These are phyloP conservation scores for Perkinsus marinus DNA, from an alignment of 169 alveolate genomes.

Conservation along the genomic window DNA sequence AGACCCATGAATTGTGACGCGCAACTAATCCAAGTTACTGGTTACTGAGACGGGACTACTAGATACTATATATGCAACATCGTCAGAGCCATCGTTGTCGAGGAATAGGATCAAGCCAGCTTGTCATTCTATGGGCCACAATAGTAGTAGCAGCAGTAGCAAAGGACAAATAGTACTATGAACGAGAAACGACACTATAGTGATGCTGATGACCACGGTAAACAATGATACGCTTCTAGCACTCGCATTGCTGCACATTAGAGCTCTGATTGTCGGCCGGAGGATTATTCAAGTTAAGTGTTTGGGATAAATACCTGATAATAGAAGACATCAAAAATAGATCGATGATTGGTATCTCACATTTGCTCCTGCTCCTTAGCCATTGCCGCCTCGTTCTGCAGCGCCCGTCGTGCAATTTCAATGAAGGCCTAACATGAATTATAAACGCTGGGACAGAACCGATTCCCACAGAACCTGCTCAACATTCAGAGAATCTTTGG, in stretches of 20 bases:
- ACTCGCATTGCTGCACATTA: neutral
- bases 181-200: neutral
- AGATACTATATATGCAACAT: neutral
- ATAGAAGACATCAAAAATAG: too few species aligned
- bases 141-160: neutral
- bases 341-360: too few species aligned
- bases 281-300: neutral
- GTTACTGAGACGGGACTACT: neutral
- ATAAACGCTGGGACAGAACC: neutral
- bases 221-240: neutral
- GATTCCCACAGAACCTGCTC: conserved; percentile 49
- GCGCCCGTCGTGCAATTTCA: conserved; percentile 22
- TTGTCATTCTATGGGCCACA: neutral
- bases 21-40: neutral
- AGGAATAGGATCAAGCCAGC: neutral
- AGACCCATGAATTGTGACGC: too few species aligned
- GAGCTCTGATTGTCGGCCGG: neutral
- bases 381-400: conserved; percentile 14
- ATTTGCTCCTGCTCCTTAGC: conserved; percentile 19
- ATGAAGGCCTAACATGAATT: neutral
- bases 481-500: conserved; percentile 86
- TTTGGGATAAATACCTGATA: neutral
- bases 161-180: neutral
- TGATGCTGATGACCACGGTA: neutral
- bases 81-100: neutral